Conservation (phyloP, 2,329 filamentous ascomycete genomes). For the Penicillium oxalicum region DNA sequence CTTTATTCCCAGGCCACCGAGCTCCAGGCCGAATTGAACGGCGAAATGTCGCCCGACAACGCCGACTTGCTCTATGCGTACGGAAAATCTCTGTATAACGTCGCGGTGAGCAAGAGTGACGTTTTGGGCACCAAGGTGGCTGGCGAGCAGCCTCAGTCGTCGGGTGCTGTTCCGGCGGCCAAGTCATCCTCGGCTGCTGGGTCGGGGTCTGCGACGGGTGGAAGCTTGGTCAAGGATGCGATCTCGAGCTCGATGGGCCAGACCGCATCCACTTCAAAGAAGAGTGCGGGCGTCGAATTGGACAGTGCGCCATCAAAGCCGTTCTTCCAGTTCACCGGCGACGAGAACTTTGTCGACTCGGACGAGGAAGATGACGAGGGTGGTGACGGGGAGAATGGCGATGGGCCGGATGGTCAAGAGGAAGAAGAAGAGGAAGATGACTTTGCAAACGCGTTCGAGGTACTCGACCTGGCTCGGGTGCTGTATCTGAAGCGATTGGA, state of each 20-base stretch:
- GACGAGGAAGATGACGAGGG: constrained; percentile 52
- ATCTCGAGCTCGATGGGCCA: constrained; percentile 20
- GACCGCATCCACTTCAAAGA: constrained; percentile 12
- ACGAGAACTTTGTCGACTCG: constrained; percentile 85
- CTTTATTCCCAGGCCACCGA: constrained; percentile 83
- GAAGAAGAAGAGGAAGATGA: constrained; percentile 56
- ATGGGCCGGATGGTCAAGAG: constrained; percentile 38
- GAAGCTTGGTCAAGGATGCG: constrained; percentile 23
- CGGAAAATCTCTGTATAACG: constrained; percentile 86
- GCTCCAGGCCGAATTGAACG: constrained; percentile 84
- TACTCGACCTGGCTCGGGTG: constrained; percentile 57
- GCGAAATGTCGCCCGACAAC: constrained; percentile 84
- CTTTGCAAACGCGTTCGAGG: constrained; percentile 58
- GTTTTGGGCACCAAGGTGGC: constrained; percentile 79
- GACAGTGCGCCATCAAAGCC: constrained; percentile 46
- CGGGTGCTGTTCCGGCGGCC: constrained; percentile 42
- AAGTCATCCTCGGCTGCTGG: constrained; percentile 25
- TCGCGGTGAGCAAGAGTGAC: constrained; percentile 90
- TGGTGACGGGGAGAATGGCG: constrained; percentile 50
- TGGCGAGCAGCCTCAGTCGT: constrained; percentile 49
- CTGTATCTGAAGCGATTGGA: constrained; percentile 54
- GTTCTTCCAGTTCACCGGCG: constrained; percentile 85
- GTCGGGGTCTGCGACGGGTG: constrained; percentile 3
- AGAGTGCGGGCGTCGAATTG: constrained; percentile 10
- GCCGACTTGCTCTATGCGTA: constrained; percentile 93